These are phyloP conservation scores for Drechslerella coelobrocha DNA, from an alignment of 2,329 filamentous ascomycete species.

Conservation along the genomic window DNA sequence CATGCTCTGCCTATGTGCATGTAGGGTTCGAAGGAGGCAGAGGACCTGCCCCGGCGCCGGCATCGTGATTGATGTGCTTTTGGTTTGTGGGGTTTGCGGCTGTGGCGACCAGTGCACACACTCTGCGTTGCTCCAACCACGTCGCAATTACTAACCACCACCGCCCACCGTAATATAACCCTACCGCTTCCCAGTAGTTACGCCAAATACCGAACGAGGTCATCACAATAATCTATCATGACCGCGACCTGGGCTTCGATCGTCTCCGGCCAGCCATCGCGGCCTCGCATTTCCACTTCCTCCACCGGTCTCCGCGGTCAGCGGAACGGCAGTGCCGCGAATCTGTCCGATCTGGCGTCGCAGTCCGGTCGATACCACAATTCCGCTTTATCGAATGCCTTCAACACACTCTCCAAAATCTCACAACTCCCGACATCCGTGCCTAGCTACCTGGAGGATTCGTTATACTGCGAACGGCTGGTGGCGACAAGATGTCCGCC, in stretches of 20 bases:
- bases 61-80: no score
- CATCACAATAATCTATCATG: no score
- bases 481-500: conserved; percentile 41
- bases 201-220: no score
- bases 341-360: conserved; percentile 42
- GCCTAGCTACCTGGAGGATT: conserved; percentile 55
- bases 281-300: conserved; percentile 35
- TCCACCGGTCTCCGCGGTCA: conserved; percentile 34
- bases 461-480: conserved; percentile 54
- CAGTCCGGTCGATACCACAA: conserved; percentile 43
- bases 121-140: no score
- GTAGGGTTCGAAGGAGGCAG: no score
- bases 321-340: conserved; percentile 42
- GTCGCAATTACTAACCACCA: no score
- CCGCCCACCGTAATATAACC: no score
- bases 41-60: no score
- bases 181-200: no score
- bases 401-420: conserved; percentile 45
- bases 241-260: conserved; percentile 38
- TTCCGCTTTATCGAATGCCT: conserved; percentile 30
- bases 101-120: no score
- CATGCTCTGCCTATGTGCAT: no score
- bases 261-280: conserved; percentile 43
- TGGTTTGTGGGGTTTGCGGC: no score
- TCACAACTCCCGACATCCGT: conserved; percentile 50